Evolutionary conservation across 192 early-diverging fungal genomes (phyloP).

Genomic region (Coemansia sp.): DNA sequence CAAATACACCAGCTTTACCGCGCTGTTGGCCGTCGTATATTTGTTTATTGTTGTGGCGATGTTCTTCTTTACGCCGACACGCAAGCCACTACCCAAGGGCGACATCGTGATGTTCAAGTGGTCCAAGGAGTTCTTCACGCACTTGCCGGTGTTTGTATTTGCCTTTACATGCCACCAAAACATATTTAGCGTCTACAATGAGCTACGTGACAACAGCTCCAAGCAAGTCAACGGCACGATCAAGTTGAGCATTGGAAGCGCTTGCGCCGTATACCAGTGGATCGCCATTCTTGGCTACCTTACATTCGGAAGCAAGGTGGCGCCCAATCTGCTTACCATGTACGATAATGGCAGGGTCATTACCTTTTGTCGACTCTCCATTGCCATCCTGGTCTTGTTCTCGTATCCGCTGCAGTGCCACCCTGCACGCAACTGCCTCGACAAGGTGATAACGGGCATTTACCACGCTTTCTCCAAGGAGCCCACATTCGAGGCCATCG

Average conservation of each 20-base stretch:
- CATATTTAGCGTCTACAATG: conserved; percentile 95
- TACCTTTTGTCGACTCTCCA: conserved; percentile 81
- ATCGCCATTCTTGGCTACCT: conserved; percentile 92
- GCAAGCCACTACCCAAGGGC: conserved; percentile 57
- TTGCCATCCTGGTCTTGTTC: conserved; percentile 86
- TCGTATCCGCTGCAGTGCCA: conserved; percentile 93
- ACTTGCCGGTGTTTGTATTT: conserved; percentile 96
- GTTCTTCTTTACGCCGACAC: conserved; percentile 65
- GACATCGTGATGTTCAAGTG: conserved; percentile 61
- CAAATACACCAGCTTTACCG: conserved; percentile 82
- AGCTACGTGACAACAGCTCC: conserved; percentile 81
- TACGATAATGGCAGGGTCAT: conserved; percentile 58
- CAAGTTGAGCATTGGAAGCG: conserved; percentile 69
- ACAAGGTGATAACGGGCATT: conserved; percentile 70
- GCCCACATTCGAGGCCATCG: conserved; percentile 34
- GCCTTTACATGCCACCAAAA: conserved; percentile 99
- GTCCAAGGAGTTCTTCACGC: conserved; percentile 65
- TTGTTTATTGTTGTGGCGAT: conserved; percentile 81
- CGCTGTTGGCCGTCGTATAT: conserved; percentile 85
- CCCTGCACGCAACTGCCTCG: conserved; percentile 83
- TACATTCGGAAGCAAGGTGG: conserved; percentile 81
- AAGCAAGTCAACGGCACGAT: conserved; percentile 69
- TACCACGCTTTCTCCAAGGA: conserved; percentile 32
- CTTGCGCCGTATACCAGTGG: conserved; percentile 75
- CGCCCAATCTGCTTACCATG: conserved; percentile 78